Base-by-base conservation (phyloP, 2,329 filamentous ascomycete species). In the Diaporthe vexans region DNA sequence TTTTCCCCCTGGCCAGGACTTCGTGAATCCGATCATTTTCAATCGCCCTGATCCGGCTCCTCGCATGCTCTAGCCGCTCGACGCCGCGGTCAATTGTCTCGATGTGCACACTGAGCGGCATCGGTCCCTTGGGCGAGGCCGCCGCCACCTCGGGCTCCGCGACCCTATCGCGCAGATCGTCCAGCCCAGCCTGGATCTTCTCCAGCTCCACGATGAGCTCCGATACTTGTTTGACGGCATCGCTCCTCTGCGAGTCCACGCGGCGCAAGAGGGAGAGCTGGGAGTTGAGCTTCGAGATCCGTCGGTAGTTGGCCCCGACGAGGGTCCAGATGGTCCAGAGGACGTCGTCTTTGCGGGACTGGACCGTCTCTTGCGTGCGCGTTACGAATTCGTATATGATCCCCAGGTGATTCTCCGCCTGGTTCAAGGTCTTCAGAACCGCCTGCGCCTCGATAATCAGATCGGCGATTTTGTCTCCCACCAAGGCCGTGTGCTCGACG, bases 31-130 rank as follows among this genome's bases (percentile, higher is more conserved):
- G 84, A 46, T 92, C 89, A 56, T 90, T 86, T 84, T 94, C 91
- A 21, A 90, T 82, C 40, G 85, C 87, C 71, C 89, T 85, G 24
- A 91, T 89, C 75, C 90, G 88, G 56, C 88, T 87, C 74, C 93
- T 86, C 61, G 92, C 91, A 29, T 85, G 83, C 80, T 94, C 91
- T 75, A 97, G 83, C 76, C 94, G 87, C 81, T 95, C 92, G 1
- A 95, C 90, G 0, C 93, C 93, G 65, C 90, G 85, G 73, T 93
- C 88, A 76, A 97, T 95, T 73, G 91, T 92, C 77, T 94, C 91
- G 54, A 97, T 91, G 80, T 97, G 94, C 56, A 94, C 91, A 68
- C 89, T 88, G 6, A 97, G 84, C 3, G 94, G 93, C 13, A 94
- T 86, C 37, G 86, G 84, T 4, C 83, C 81, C 46, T 73, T 75